Evolutionary conservation across 768 basidiomycete species (phyloP).

Genomic region (Glaciozyma martinii): DNA sequence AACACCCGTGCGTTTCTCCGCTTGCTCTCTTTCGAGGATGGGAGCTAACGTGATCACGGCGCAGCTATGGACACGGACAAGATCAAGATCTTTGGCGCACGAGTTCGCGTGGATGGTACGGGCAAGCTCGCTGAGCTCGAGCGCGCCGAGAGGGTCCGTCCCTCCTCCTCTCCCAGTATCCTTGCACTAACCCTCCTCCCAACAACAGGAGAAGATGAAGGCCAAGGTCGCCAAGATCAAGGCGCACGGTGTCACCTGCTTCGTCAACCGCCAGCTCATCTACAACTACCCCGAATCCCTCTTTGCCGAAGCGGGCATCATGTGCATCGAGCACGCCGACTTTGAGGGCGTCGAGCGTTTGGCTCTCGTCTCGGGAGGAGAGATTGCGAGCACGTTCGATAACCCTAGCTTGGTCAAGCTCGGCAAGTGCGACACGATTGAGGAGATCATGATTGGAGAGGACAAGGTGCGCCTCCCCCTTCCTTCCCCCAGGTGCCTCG

Average conservation of each 20-base stretch:
- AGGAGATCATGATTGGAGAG: constrained; percentile 99
- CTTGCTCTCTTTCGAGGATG: neutral
- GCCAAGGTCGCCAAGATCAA: constrained; percentile 92
- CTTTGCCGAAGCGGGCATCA: constrained; percentile 85
- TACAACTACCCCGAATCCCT: constrained; percentile 99
- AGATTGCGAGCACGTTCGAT: constrained; percentile 93
- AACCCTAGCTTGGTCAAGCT: constrained; percentile 84
- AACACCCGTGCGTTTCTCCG: constrained; percentile 76
- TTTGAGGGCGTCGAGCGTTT: constrained; percentile 97
- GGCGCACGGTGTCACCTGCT: constrained; percentile 87
- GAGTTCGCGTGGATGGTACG: constrained; percentile 89
- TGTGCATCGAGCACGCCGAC: constrained; percentile 96
- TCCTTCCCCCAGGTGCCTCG: neutral
- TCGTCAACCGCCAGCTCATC: constrained; percentile 95
- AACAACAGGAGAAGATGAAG: constrained; percentile 94
- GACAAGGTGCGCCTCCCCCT: constrained; percentile 61
- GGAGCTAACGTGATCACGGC: neutral
- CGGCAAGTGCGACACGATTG: constrained; percentile 85
- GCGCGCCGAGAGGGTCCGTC: constrained; percentile 73
- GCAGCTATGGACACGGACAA: constrained; percentile 99
- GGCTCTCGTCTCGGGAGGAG: constrained; percentile 92
- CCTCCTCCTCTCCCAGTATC: neutral
- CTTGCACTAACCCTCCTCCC: neutral
- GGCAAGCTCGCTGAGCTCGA: constrained; percentile 97
- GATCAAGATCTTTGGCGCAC: constrained; percentile 96